phyloP scores from a whole-genome alignment of 805 yeast genomes.

The Grigorovia yakushimaensis region DNA sequence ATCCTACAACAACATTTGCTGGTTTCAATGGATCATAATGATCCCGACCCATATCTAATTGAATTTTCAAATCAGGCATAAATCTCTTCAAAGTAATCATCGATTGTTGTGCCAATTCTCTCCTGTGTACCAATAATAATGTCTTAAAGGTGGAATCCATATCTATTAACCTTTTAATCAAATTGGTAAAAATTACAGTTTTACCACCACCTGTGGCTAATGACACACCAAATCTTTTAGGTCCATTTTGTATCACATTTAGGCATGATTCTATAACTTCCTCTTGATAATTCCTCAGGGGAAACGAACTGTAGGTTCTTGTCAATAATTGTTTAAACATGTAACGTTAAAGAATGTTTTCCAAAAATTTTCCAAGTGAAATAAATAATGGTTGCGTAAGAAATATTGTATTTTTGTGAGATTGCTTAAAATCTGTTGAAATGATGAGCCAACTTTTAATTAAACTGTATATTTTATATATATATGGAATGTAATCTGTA shows the following conservation, averaged over 20 bases:
- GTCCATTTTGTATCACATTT: constrained; percentile 35
- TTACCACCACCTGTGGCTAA: constrained; percentile 95
- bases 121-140: constrained; percentile 69
- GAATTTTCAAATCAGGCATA: constrained; percentile 45
- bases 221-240: constrained; percentile 62
- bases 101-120: constrained; percentile 71
- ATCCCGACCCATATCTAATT: constrained; percentile 58
- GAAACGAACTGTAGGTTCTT: not conserved
- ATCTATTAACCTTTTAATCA: constrained; percentile 34
- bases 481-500: not conserved
- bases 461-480: too few relatives aligned
- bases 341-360: not conserved
- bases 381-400: too few relatives aligned
- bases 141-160: constrained; percentile 15
- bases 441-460: not conserved
- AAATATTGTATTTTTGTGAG: too few relatives aligned
- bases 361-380: too few relatives aligned
- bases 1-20: constrained; percentile 65
- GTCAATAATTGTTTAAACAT: not conserved
- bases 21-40: constrained; percentile 19
- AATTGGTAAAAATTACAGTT: constrained; percentile 63
- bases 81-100: constrained; percentile 35
- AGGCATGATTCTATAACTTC: constrained; percentile 56
- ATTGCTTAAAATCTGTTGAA: too few relatives aligned
- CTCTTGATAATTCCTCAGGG: constrained; percentile 50